A percentile compares a stretch with the other conserved stretches of the same genome.
Conservation (phyloP, 139 green algal genomes). For the Astrephomene gubernaculifera region DNA sequence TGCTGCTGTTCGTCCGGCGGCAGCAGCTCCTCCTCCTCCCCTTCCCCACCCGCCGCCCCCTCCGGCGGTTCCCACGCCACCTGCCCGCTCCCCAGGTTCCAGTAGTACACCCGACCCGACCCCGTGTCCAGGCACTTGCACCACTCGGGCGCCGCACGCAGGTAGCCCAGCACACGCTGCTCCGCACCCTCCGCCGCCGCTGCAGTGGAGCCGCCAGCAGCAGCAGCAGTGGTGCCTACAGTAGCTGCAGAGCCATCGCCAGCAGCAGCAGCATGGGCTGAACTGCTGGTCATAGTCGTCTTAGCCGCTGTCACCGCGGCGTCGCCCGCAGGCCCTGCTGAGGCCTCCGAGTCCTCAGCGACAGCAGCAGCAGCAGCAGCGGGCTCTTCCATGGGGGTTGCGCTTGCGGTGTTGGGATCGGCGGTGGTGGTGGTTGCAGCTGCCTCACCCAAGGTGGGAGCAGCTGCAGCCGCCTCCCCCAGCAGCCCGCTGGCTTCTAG, state of each 20-base stretch:
- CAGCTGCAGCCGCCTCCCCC: background rate
- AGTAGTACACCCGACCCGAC: slow-evolving; percentile 76
- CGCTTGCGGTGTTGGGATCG: too few relatives aligned
- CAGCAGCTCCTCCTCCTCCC: slow-evolving; percentile 55
- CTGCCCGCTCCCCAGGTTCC: slow-evolving; percentile 70
- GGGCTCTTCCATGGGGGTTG: too few relatives aligned
- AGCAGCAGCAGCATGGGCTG: too few relatives aligned
- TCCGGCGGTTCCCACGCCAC: slow-evolving; percentile 77
- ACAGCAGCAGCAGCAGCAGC: background rate
- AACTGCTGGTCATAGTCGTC: too few relatives aligned
- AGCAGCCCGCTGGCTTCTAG: slow-evolving; percentile 81
- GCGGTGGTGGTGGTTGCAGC: too few relatives aligned
- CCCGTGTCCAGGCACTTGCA: slow-evolving; percentile 73
- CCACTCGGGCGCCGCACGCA: slow-evolving; percentile 66
- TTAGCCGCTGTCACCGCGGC: too few relatives aligned
- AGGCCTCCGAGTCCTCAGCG: background rate
- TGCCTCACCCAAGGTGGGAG: too few relatives aligned
- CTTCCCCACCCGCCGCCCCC: slow-evolving; percentile 47
- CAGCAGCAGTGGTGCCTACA: slow-evolving; percentile 10
- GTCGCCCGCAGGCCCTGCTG: too few relatives aligned
- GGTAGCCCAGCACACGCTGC: slow-evolving; percentile 72
- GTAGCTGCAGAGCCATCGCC: background rate
- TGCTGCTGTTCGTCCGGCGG: slow-evolving; percentile 7
- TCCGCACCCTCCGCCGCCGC: slow-evolving; percentile 34
- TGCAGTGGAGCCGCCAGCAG: background rate